These are phyloP conservation scores for Yarrowia keelungensis DNA, from an alignment of 805 yeast species.

Conservation along the genomic window DNA sequence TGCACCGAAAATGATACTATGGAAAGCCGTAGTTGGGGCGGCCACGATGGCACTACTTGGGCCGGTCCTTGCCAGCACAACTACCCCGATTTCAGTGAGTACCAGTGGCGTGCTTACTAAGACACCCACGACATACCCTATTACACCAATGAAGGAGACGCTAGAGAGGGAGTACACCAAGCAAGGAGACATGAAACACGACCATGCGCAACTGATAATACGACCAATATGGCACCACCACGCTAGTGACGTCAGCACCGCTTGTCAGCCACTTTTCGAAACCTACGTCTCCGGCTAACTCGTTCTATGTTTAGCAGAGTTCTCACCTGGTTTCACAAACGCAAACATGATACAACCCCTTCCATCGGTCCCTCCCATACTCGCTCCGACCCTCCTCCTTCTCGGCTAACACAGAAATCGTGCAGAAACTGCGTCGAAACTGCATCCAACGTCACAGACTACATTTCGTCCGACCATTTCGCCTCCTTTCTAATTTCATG, in stretches of 20 bases:
- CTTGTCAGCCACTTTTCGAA: background rate
- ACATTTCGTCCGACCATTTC: conserved; percentile 28
- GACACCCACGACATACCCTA: too few relatives aligned
- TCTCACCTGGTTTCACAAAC: background rate
- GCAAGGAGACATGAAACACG: background rate
- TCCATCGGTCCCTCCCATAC: background rate
- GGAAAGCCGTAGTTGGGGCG: conserved; percentile 7
- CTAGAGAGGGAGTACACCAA: too few relatives aligned
- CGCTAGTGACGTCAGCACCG: conserved; percentile 5
- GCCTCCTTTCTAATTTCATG: conserved; percentile 33
- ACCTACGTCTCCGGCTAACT: too few relatives aligned
- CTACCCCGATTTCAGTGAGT: conserved; percentile 17
- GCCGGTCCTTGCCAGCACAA: background rate
- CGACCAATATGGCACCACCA: too few relatives aligned
- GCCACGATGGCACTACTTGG: background rate
- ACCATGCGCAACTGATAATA: too few relatives aligned
- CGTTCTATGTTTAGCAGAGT: too few relatives aligned
- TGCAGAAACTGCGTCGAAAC: conserved; percentile 30
- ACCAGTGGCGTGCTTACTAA: background rate
- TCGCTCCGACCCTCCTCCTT: too few relatives aligned
- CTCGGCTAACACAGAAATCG: conserved; percentile 24
- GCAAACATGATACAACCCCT: conserved; percentile 25
- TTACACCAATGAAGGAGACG: too few relatives aligned
- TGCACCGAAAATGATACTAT: conserved; percentile 1
- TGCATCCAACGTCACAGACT: conserved; percentile 14